A percentile compares a stretch with the other conserved stretches of the same genome.
Evolutionary conservation across 2,329 filamentous ascomycete species (phyloP).

Genomic region (Gliomastix tumulicola): DNA sequence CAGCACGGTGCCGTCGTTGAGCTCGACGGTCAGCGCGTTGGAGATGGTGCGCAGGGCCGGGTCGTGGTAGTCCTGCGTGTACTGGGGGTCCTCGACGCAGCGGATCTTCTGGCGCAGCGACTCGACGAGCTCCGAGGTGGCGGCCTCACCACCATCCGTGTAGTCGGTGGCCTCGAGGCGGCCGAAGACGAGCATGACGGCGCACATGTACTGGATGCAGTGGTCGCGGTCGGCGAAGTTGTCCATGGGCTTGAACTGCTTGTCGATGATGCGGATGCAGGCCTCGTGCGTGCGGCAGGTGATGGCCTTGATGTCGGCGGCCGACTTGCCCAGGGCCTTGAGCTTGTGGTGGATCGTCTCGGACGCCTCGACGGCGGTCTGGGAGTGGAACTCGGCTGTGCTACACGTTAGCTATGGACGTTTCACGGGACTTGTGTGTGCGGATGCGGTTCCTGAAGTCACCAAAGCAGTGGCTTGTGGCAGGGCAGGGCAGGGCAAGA

Average conservation of each 20-base stretch:
- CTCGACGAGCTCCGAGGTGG: slow-evolving; percentile 83
- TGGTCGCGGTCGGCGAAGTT: slow-evolving; percentile 99
- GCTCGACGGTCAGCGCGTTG: slow-evolving; percentile 89
- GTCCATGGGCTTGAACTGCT: slow-evolving; percentile 99
- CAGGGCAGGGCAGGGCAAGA: slow-evolving; percentile 4
- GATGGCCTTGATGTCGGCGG: slow-evolving; percentile 86
- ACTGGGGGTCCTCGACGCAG: slow-evolving; percentile 93
- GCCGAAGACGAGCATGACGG: slow-evolving; percentile 92
- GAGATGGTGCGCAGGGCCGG: slow-evolving; percentile 90
- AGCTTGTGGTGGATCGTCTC: slow-evolving; percentile 82
- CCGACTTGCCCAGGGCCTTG: slow-evolving; percentile 78
- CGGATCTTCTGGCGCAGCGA: slow-evolving; percentile 87
- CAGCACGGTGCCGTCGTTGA: slow-evolving; percentile 89
- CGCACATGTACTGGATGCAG: slow-evolving; percentile 99
- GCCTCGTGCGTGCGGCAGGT: slow-evolving; percentile 97
- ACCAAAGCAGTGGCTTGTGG: too few species aligned
- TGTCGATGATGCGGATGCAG: slow-evolving; percentile 98
- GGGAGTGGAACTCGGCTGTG: slow-evolving; percentile 89
- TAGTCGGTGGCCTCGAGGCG: slow-evolving; percentile 93
- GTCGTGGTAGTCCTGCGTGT: slow-evolving; percentile 94
- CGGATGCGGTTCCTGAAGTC: too few species aligned
- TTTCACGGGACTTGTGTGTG: too few species aligned
- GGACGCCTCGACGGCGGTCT: slow-evolving; percentile 93
- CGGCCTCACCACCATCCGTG: slow-evolving; percentile 85
- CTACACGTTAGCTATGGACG: not conserved